These are phyloP conservation scores for Eucalyptus grandis DNA, from an alignment of 345 rosid genomes.

Conservation along the genomic window DNA sequence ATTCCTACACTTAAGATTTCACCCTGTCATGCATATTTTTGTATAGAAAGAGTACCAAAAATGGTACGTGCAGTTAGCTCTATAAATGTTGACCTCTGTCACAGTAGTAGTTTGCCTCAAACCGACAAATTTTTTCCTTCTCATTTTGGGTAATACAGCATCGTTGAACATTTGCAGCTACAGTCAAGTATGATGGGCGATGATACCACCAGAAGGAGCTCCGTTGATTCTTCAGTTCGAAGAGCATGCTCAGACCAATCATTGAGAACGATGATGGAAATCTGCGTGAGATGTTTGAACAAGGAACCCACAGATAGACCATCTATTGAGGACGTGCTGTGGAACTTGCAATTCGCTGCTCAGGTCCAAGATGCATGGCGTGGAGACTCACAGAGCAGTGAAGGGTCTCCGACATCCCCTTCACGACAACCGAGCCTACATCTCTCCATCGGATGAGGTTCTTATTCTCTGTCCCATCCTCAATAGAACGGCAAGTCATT, in stretches of 20 bases:
- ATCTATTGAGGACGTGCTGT: conserved; percentile 78
- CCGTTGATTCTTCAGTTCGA: conserved; percentile 46
- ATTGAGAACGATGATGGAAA: conserved; percentile 68
- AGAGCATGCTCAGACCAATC: conserved; percentile 67
- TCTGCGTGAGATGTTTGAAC: conserved; percentile 60
- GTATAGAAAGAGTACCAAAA: neutral
- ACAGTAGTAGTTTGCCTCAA: neutral
- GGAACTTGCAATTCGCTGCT: conserved; percentile 94
- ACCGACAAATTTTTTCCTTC: neutral
- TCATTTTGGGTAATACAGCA: neutral
- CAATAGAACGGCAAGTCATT: neutral
- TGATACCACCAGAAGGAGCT: conserved; percentile 38
- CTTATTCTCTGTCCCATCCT: neutral
- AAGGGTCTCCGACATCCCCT: conserved; percentile 50
- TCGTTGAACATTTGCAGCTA: conserved; percentile 20
- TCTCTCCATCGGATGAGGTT: neutral
- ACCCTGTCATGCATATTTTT: neutral
- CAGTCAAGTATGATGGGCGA: conserved; percentile 38
- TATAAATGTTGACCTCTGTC: neutral
- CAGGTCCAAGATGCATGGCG: conserved; percentile 73
- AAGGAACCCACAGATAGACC: conserved; percentile 56
- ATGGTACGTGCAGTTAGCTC: neutral
- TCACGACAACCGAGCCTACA: neutral
- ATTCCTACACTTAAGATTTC: neutral
- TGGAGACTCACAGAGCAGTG: conserved; percentile 53